Evolutionary conservation across 1,284 basidiomycete genomes (phyloP).

Genomic region (Ustilago crameri): DNA sequence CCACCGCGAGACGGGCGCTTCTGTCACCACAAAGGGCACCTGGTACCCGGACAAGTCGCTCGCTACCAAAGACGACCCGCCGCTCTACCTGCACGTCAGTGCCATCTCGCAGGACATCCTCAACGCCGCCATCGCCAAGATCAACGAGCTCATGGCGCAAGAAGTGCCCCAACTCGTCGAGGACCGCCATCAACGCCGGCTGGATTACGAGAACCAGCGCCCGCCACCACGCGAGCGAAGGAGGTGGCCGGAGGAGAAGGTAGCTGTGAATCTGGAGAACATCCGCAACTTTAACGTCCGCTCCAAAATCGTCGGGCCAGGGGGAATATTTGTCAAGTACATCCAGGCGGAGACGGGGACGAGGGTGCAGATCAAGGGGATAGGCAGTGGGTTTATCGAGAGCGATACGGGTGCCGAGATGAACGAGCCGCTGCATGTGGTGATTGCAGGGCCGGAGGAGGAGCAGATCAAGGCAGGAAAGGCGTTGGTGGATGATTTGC

Average conservation of each 20-base stretch:
- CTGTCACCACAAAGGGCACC: constrained; percentile 73
- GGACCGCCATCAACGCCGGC: constrained; percentile 56
- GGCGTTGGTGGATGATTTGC: constrained; percentile 57
- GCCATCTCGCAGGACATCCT: constrained; percentile 83
- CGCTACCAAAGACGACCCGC: constrained; percentile 68
- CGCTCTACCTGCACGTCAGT: constrained; percentile 91
- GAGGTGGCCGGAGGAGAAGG: constrained; percentile 62
- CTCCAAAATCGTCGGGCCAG: constrained; percentile 95
- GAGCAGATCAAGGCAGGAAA: constrained; percentile 57
- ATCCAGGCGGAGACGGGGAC: constrained; percentile 96
- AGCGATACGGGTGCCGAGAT: constrained; percentile 89
- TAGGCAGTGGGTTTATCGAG: constrained; percentile 94
- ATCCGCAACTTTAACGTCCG: constrained; percentile 96
- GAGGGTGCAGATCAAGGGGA: constrained; percentile 96
- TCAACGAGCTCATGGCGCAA: constrained; percentile 89
- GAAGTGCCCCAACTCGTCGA: constrained; percentile 70
- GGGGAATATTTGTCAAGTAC: constrained; percentile 91
- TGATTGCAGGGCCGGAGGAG: constrained; percentile 61
- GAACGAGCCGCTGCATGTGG: constrained; percentile 85
- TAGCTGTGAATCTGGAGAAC: constrained; percentile 83
- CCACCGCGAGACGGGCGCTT: constrained; percentile 68
- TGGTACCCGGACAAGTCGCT: constrained; percentile 74
- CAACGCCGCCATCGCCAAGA: constrained; percentile 79
- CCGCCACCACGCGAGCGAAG: constrained; percentile 44
- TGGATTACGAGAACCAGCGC: constrained; percentile 53